Evolutionary conservation across 495 filamentous ascomycete genomes (phyloP).

Genomic region (Neurospora tetraspora): DNA sequence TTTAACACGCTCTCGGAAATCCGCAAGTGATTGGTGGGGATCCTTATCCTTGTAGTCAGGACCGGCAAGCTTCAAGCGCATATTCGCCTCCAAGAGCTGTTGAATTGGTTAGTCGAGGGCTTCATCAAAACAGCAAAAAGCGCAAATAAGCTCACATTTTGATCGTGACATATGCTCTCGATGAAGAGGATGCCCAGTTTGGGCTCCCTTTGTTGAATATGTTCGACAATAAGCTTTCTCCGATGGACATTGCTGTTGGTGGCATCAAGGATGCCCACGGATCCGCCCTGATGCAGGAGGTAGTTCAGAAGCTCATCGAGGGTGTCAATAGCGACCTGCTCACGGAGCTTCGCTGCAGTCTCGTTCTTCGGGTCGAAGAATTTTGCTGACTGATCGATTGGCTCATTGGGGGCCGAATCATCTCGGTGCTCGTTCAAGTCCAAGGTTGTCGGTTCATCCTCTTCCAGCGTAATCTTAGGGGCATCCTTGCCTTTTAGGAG

Average conservation of each 20-base stretch:
- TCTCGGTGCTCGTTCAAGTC: constrained; percentile 19
- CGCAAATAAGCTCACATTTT: constrained; percentile 33
- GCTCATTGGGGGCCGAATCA: constrained; percentile 23
- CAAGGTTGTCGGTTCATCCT: constrained; percentile 23
- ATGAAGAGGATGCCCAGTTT: constrained; percentile 86
- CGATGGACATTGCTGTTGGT: constrained; percentile 91
- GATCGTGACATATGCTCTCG: constrained; percentile 84
- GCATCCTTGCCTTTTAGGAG: constrained; percentile 34
- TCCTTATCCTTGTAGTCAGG: constrained; percentile 95
- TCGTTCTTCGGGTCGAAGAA: constrained; percentile 94
- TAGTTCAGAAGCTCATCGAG: constrained; percentile 87
- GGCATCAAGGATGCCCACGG: constrained; percentile 95
- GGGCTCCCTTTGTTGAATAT: constrained; percentile 73
- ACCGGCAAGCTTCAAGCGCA: constrained; percentile 94
- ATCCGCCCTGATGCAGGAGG: constrained; percentile 68
- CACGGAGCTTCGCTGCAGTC: constrained; percentile 69
- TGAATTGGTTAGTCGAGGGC: not conserved
- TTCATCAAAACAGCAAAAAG: not conserved
- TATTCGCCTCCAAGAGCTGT: constrained; percentile 81
- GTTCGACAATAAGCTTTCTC: constrained; percentile 70
- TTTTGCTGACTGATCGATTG: constrained; percentile 76
- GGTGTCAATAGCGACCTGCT: constrained; percentile 86
- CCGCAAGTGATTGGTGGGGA: constrained; percentile 66
- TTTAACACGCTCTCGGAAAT: constrained; percentile 89
- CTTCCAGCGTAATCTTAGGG: constrained; percentile 21